These are phyloP conservation scores for Yamadazyma spencermartinsiae DNA, from an alignment of 1,139 yeast genomes.

Conservation along the genomic window DNA sequence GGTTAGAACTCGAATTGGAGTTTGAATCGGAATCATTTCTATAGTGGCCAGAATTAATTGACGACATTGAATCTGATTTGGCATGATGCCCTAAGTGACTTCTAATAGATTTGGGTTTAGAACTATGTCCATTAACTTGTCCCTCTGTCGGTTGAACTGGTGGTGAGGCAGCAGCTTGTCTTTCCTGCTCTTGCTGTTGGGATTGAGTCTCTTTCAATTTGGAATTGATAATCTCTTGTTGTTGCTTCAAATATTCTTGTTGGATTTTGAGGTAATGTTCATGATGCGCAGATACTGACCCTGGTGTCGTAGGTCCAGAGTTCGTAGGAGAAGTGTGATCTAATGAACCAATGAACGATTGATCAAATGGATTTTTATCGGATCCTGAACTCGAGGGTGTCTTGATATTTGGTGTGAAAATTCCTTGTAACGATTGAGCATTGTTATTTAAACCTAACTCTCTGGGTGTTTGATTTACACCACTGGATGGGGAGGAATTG, in stretches of 20 bases:
- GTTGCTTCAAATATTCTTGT: conserved; percentile 39
- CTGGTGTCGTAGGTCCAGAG: conserved; percentile 6
- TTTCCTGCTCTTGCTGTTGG: conserved; percentile 1
- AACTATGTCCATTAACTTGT: background rate
- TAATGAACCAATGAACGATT: conserved; percentile 20
- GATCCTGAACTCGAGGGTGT: conserved; percentile 32
- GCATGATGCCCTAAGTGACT: background rate
- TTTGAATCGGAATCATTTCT: conserved; percentile 1
- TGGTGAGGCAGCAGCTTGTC: background rate
- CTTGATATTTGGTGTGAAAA: conserved; percentile 39
- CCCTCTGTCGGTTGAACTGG: background rate
- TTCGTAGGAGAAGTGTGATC: conserved; percentile 4
- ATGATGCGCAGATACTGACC: conserved; percentile 22
- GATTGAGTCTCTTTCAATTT: conserved; percentile 19
- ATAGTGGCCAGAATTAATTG: conserved; percentile 1
- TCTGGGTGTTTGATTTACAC: background rate
- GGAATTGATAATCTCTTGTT: conserved; percentile 33
- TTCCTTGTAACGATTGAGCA: conserved; percentile 22
- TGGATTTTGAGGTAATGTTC: conserved; percentile 41
- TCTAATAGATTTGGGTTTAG: background rate
- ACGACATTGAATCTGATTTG: background rate
- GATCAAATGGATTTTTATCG: conserved; percentile 43
- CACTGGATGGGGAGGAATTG: background rate
- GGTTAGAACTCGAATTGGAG: conserved; percentile 1
- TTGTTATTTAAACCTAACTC: background rate